phyloP scores from a whole-genome alignment of 1,139 yeast species.

The Blastobotrys malaysiensis region DNA sequence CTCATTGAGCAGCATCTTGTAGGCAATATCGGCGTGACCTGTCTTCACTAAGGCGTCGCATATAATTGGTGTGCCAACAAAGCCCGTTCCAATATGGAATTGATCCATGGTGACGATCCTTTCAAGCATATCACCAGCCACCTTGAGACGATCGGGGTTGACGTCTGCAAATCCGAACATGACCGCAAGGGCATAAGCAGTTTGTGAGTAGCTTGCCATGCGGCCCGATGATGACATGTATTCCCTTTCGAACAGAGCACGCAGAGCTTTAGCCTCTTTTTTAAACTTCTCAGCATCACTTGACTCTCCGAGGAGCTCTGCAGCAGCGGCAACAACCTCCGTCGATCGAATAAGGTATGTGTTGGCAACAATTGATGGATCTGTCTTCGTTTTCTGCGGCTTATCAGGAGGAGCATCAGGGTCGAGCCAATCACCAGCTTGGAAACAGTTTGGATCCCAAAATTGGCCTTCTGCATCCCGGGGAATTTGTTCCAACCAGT shows the following conservation, averaged over 20 bases:
- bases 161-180: slow-evolving; percentile 17
- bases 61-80: slow-evolving; percentile 27
- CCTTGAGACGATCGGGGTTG: slow-evolving; percentile 11
- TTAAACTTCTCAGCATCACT: slow-evolving; percentile 7
- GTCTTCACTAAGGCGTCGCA: slow-evolving; percentile 21
- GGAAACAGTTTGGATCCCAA: slow-evolving; percentile 16
- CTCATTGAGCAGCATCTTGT: slow-evolving; percentile 21
- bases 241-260: slow-evolving; percentile 17
- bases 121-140: slow-evolving; percentile 21
- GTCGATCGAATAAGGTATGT: slow-evolving; percentile 20
- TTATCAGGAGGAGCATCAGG: slow-evolving; percentile 27
- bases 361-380: slow-evolving; percentile 24
- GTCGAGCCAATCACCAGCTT: slow-evolving; percentile 28
- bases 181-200: slow-evolving; percentile 23
- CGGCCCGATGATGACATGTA: slow-evolving; percentile 21
- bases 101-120: slow-evolving; percentile 15
- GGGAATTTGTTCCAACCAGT: slow-evolving; percentile 17
- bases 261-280: slow-evolving; percentile 7
- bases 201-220: slow-evolving; percentile 24
- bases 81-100: slow-evolving; percentile 24
- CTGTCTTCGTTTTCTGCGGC: slow-evolving; percentile 23
- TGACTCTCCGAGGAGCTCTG: slow-evolving; percentile 8
- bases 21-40: slow-evolving; percentile 24
- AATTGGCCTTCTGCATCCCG: slow-evolving; percentile 10
- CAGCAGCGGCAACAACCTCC: slow-evolving; percentile 15